Base-by-base conservation (phyloP, 1,284 basidiomycete species). In the Waitea zeae region DNA sequence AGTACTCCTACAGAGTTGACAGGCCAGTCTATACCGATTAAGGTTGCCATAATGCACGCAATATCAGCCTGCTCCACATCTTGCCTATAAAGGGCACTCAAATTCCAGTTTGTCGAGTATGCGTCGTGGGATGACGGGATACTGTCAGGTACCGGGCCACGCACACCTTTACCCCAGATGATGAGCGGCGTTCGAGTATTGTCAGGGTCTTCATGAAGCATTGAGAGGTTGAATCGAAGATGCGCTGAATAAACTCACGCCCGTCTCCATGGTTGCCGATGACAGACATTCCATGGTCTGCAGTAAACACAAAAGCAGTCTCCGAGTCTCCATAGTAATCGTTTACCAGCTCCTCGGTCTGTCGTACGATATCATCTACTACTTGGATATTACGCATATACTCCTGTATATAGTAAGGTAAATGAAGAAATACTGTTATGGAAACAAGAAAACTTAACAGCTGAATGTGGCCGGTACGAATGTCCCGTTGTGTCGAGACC, bases 181-280 rank as follows among this genome's bases (percentile, higher is more conserved):
- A 90, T 62, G 12, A 89, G 59, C 12, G 86, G 86, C 0, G 86
- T 90, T 15, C 82, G 70, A 4, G 87, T 89, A 44, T 81, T 88
- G 50, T 90, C 84, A 0, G 84, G 86, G 44, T 90, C 81, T 84
- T 40, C 7, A 29, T 27, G 35, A 31, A 31, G 19, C 32, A 20
- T 20, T 33, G 34, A n/a, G 35, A 30, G 35, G 17, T 35, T 19
- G 14, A 30, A 18, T 35, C 15, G 26, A 30, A 37, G 5, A 32
- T 3, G 29, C 3, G 13, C 15, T n/a, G 22, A 19, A 12, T 15
- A 31, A 20, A 55, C 63, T 47, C 44, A 82, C 80, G 75, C 19
- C 87, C 87, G 45, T 92, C 87, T 2, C 87, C 87, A 41, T 92
- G 87, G 46, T 89, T 92, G 17, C 87, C 87, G 38, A 88, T 81